Base-by-base conservation (phyloP, 805 yeast species). In the Tetrapisispora pingtungensis region DNA sequence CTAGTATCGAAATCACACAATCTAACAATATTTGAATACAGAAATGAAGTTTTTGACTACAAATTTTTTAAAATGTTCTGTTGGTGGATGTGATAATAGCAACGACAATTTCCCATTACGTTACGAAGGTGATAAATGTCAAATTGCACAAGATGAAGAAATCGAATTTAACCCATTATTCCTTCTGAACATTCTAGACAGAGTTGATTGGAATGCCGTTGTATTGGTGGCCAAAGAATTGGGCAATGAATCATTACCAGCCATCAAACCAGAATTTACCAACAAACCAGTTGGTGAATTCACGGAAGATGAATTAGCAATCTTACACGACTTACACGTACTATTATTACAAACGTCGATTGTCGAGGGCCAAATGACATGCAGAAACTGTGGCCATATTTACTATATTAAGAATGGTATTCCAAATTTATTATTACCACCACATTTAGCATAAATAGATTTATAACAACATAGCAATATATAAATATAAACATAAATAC, bases 41-140 rank as follows among this genome's bases (percentile, higher is more conserved):
- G 10, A 8, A 19, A 90, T 90, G 98, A 90, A 93, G 68, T 79
- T 90, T 57, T 69, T 93, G 24, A 90, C 98, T n/a, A 85, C 97
- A 12, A 93, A 93, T 65, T 93, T 93, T 65, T 95, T 93, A 49
- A 87, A 83, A 61, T 93, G 98, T 66, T 88, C 97, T 0, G 84
- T 87, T 49, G 81, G 82, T 57, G 56, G 79, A 1, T 93, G 98
- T 59, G 87, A 81, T 37, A 67, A 78, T 13, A 74, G 90, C 6
- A 74, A 76, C 13, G 77, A 78, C 6, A 78, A 94, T 17, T 93
- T 88, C 60, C 98, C 98, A 2, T 72, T 93, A 45, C 71, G 72
- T 48, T 90, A 74, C 60, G 62, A 72, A 45, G 56, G 58, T 24
- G 45, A 49, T 74, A 72, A 72, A 44, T 82, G 93, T 55, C 75